A percentile compares a stretch with the other conserved stretches of the same genome.
phyloP scores from a whole-genome alignment of 192 early-diverging fungal genomes.

The Dissophora globulifera region DNA sequence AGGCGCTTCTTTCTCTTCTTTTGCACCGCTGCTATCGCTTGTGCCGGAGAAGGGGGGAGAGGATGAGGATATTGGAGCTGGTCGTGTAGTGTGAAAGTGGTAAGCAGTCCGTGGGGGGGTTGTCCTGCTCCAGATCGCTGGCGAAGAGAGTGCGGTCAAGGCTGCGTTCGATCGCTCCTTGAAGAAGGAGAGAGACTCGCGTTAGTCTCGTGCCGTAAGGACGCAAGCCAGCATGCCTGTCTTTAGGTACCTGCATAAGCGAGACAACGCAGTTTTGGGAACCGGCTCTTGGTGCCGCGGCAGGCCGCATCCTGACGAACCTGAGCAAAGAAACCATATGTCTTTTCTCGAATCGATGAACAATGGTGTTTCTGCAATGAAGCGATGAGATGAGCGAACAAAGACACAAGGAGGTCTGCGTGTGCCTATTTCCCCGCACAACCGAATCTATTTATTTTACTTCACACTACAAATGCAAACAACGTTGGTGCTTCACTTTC shows the following conservation, averaged over 20 bases:
- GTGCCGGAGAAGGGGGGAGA: not conserved
- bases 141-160: too few relatives aligned
- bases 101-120: too few relatives aligned
- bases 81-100: not conserved
- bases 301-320: not conserved
- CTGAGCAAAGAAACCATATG: not conserved
- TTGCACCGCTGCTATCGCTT: too few relatives aligned
- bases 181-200: too few relatives aligned
- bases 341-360: not conserved
- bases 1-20: not conserved
- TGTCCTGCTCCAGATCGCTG: too few relatives aligned
- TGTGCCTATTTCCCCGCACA: too few relatives aligned
- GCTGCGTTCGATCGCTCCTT: too few relatives aligned
- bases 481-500: conserved; percentile 4
- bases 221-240: too few relatives aligned
- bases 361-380: not conserved
- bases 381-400: not conserved
- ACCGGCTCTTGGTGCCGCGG: not conserved
- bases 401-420: too few relatives aligned
- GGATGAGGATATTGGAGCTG: not conserved
- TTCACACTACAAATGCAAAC: not conserved
- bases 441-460: not conserved
- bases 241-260: not conserved
- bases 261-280: not conserved
- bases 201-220: too few relatives aligned